Base-by-base conservation (phyloP, 805 yeast species). In the Candida argentea region DNA sequence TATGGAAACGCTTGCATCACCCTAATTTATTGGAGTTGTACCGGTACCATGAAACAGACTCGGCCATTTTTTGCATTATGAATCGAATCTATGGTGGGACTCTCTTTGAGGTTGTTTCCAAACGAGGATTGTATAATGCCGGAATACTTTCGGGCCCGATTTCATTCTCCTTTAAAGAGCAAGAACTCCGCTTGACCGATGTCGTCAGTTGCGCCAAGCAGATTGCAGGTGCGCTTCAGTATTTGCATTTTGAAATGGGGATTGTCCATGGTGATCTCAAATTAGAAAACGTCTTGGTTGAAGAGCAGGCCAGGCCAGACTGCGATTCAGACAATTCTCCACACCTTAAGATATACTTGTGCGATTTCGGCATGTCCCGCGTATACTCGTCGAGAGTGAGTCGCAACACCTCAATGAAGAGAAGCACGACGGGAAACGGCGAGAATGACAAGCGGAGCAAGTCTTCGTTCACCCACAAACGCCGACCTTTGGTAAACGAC, bases 351-450 rank as follows among this genome's bases (percentile, higher is more conserved):
- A 61, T 83, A 36, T 46, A 78, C 15, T 48, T 87, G 5, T 83
- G 95, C 55, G 97, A 87, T 53, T 87, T 87, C 57, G 97, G 97
- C 4, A 83, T 87, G 93, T 57, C 74, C 5, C 42, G 61, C 16
- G 48, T 51, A 5, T 61, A 48, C 34, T 43, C 33, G 16, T 38
- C 47, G 13, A 44, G 61, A 22, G 26, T 52, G 13, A 42, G 52
- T 20, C 40, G 58, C 22, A 40, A 42, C 14, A 32, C 34, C 23
- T 40, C 49, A 4, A 31, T 40, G 12, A 30, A 32, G 10, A 9
- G 24, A 11, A 27, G 24, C 14, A 36, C 38, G 2, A 10, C 7
- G 20, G 9, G 10, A 10, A 10, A 7, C 10, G 9, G 7, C 20
- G 40, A 38, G 15, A 45, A 39, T 6, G 31, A 38, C 13, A 43